Conservation (phyloP, 768 basidiomycete genomes). For the Leucosporidium scottii region DNA sequence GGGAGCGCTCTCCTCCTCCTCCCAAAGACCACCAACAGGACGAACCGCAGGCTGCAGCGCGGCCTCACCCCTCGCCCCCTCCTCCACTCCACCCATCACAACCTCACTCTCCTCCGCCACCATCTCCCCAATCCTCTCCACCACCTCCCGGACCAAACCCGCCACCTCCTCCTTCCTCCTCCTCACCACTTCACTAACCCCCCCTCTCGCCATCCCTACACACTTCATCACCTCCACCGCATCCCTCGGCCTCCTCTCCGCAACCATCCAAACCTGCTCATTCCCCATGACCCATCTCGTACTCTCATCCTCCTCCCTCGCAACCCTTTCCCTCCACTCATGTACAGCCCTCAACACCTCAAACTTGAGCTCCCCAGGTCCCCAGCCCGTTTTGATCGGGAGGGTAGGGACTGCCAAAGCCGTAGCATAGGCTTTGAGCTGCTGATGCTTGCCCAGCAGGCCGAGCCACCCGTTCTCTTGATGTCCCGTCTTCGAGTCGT, state of each 20-base stretch:
- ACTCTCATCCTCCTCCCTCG: conserved; percentile 81
- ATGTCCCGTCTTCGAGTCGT: conserved; percentile 17
- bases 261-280: conserved; percentile 52
- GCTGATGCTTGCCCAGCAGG: conserved; percentile 18
- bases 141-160: conserved; percentile 47
- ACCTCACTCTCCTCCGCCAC: not conserved
- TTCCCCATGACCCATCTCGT: conserved; percentile 49
- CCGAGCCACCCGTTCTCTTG: conserved; percentile 22
- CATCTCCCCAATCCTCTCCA: conserved; percentile 38
- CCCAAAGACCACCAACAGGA: conserved; percentile 16
- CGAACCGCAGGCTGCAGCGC: conserved; percentile 19
- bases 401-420: conserved; percentile 21
- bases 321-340: conserved; percentile 71
- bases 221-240: conserved; percentile 50
- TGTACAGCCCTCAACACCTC: conserved; percentile 74
- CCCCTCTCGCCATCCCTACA: conserved; percentile 11
- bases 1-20: not conserved
- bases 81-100: not conserved
- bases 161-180: conserved; percentile 24
- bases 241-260: conserved; percentile 51
- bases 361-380: conserved; percentile 61
- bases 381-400: conserved; percentile 40
- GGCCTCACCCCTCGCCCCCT: not conserved
- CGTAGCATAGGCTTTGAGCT: conserved; percentile 18
- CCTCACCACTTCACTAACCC: conserved; percentile 26